Base-by-base conservation (phyloP, 805 yeast species). In the Schizosaccharomyces lindneri region DNA sequence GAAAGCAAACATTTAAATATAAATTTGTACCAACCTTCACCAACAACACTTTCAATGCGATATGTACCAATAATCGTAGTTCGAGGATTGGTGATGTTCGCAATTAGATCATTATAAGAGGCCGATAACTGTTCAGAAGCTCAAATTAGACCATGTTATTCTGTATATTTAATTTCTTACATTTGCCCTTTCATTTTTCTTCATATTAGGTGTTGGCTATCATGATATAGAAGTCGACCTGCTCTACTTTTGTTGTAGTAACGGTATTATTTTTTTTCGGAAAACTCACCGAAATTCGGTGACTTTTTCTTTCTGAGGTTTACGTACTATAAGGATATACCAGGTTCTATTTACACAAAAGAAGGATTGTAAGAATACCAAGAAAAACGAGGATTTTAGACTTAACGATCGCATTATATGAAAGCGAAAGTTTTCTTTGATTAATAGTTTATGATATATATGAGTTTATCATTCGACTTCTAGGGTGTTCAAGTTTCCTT, bases 31-130 rank as follows among this genome's bases (percentile, higher is more conserved):
- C 41, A 36, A 36, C 41, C 97, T 67, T 86, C 88, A 1, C 97
- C 97, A 27, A 90, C 83, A 65, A 83, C 85, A 63, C 81, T 75
- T 5, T 81, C 67, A 6, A 93, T 80, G 61, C 77, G 74, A 68
- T 90, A 90, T 70, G 85, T 87, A 0, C 98, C 97, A 13, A 90
- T 82, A 62, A 82, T 85, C 59, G 74, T 74, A 55, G 82, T 72
- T 55, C 78, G 80, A 24, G 63, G 59, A 32, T 32, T 59, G 55
- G 60, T 43, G 21, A 59, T 43, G 41, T 24, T 43, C 36, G 55
- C n/a, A 19, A 61, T 41, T 19, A 24, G 43, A 17, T 32, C 59
- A 62, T 61, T 62, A 61, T 59, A 59, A 15, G 61, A 51, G 57
- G 57, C 57, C 57, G 57, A 51, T 21, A 29, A 19, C 57, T 51